Conservation (phyloP, 192 early-diverging fungal species). For the Phlyctochytrium planicorne region DNA sequence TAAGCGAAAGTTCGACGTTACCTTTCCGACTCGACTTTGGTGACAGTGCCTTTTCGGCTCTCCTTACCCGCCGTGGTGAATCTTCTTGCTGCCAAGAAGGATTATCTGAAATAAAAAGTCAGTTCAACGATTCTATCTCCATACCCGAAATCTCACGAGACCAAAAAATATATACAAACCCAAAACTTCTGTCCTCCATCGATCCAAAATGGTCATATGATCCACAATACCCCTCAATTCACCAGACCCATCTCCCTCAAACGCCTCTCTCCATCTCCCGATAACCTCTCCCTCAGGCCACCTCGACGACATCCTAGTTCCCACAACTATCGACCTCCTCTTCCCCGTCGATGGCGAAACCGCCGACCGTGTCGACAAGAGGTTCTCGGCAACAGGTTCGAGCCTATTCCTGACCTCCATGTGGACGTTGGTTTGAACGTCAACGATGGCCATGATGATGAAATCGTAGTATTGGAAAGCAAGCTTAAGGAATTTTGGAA, state of each 20-base stretch:
- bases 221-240: slow-evolving; percentile 9
- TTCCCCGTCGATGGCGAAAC: neutral
- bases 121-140: too few relatives aligned
- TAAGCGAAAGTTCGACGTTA: too few relatives aligned
- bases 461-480: slow-evolving; percentile 61
- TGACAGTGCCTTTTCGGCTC: neutral
- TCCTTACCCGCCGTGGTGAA: neutral
- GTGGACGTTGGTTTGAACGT: slow-evolving; percentile 55
- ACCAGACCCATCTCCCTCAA: slow-evolving; percentile 3
- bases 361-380: neutral
- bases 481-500: slow-evolving; percentile 63
- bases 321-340: neutral
- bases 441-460: slow-evolving; percentile 54
- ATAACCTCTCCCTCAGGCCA: neutral
- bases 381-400: slow-evolving; percentile 1
- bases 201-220: neutral
- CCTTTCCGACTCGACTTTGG: slow-evolving; percentile 4
- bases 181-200: slow-evolving; percentile 13
- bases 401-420: slow-evolving; percentile 30
- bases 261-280: neutral
- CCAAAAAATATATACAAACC: slow-evolving; percentile 8
- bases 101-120: too few relatives aligned
- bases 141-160: too few relatives aligned
- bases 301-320: neutral
- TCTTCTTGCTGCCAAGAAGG: too few relatives aligned